Conservation (phyloP, 2,329 filamentous ascomycete species). For the Fusarium incarnatum region DNA sequence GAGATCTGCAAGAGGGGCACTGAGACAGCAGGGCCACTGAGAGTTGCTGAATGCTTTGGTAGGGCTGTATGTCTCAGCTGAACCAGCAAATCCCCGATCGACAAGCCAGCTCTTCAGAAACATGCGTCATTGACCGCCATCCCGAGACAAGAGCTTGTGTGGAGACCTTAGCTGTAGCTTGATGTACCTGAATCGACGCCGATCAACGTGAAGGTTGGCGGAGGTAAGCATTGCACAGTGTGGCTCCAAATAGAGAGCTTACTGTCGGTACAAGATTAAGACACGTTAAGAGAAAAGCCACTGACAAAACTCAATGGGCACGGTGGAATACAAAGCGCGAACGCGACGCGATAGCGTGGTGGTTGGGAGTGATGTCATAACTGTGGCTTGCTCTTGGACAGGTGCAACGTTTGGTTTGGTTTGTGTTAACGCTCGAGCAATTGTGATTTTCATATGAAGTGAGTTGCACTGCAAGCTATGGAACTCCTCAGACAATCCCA, state of each 20-base stretch:
- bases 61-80: constrained; percentile 6
- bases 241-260: too few species aligned
- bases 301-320: too few species aligned
- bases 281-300: too few species aligned
- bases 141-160: too few species aligned
- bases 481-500: too few species aligned
- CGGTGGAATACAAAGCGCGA: neutral
- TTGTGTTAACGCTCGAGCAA: too few species aligned
- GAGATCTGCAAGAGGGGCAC: neutral
- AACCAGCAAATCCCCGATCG: neutral
- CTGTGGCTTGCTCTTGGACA: too few species aligned
- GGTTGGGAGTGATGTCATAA: neutral
- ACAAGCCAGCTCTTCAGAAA: neutral
- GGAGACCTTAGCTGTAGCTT: neutral
- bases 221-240: rapidly evolving
- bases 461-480: too few species aligned
- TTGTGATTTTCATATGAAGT: too few species aligned
- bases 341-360: too few species aligned
- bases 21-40: neutral
- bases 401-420: too few species aligned
- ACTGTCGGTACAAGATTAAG: neutral
- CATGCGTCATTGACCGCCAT: neutral
- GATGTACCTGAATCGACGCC: neutral
- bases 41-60: neutral
- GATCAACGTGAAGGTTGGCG: neutral